Base-by-base conservation (phyloP, 768 basidiomycete species). In the Tricholoma sp. region DNA sequence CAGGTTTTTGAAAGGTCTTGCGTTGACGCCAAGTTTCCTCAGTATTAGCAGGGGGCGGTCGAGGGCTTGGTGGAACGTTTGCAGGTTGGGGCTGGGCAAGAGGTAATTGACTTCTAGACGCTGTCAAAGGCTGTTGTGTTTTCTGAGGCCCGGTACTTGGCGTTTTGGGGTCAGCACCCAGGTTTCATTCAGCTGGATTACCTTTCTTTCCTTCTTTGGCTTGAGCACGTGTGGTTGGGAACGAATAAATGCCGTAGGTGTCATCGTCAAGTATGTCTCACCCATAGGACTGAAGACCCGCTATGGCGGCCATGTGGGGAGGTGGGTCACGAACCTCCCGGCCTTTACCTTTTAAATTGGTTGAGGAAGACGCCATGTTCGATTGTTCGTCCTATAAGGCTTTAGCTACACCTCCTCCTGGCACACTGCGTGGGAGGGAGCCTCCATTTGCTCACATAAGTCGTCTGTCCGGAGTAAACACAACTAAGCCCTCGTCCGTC, bases 221-320 rank as follows among this genome's bases (percentile, higher is more conserved):
- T 18, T 50, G 34, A 6, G 57, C 50, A 17, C 24, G 20, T 1
- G 52, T 54, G 11, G 47, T 2, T 0, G 41, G 29, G 3, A 36
- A 36, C 1, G 34, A 10, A 1, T 3, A 4, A 4, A 57, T 34
- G 7, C 29, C 52, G 2, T 32, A 33, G 2, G 15, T 12, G 6
- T 41, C 39, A 2, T 49, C 36, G 2, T 4, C 13, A 7, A 51
- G 5, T 1, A 56, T 36, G 13, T 60, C 52, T 28, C 39, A 11
- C 3, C 55, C 52, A 42, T 60, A 18, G 6, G 36, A 34, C 11
- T 54, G 55, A 0, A 57, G n/a, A 31, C 59, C 51, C 33, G 50
- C 47, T n/a, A 45, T 53, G 15, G 24, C 56, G n/a, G 53, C 32
- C 55, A 59, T 56, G 18, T 59, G 59, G 8, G 54, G 58, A 45